phyloP scores from a whole-genome alignment of 805 yeast genomes.

The Schwanniomyces vanrijiae region DNA sequence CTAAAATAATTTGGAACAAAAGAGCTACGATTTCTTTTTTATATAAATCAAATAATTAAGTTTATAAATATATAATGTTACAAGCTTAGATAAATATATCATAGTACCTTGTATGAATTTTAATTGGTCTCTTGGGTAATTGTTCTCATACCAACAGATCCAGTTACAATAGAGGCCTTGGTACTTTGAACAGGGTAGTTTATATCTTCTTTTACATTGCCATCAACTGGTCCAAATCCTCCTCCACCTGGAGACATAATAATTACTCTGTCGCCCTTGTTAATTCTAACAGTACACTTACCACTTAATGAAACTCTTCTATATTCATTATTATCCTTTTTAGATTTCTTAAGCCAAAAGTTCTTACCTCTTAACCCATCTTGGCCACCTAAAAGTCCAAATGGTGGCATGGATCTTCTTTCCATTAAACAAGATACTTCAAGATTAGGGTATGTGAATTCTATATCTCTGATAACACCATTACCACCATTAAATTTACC shows the following conservation, averaged over 20 bases:
- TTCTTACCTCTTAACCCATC: slow-evolving; percentile 68
- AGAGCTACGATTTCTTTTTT: too few species aligned
- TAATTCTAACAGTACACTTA: slow-evolving; percentile 28
- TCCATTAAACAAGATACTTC: slow-evolving; percentile 83
- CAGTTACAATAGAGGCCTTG: slow-evolving; percentile 29
- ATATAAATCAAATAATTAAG: too few species aligned
- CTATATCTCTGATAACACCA: slow-evolving; percentile 84
- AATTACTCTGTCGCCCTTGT: slow-evolving; percentile 40
- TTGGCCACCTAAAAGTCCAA: slow-evolving; percentile 81
- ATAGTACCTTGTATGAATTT: neutral
- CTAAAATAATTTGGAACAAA: too few species aligned
- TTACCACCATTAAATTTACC: slow-evolving; percentile 79
- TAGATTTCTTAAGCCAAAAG: slow-evolving; percentile 29
- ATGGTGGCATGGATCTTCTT: slow-evolving; percentile 81
- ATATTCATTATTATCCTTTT: slow-evolving; percentile 11
- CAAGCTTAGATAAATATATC: neutral
- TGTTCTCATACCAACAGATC: slow-evolving; percentile 35
- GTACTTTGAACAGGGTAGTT: slow-evolving; percentile 24
- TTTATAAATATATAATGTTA: too few species aligned
- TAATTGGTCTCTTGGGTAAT: slow-evolving; percentile 38
- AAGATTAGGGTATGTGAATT: slow-evolving; percentile 47
- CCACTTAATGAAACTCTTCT: slow-evolving; percentile 32
- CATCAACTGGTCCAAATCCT: slow-evolving; percentile 31
- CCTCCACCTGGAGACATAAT: slow-evolving; percentile 48
- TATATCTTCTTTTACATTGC: neutral